Conservation (phyloP, 345 rosid genomes). For the Passiflora organensis region DNA sequence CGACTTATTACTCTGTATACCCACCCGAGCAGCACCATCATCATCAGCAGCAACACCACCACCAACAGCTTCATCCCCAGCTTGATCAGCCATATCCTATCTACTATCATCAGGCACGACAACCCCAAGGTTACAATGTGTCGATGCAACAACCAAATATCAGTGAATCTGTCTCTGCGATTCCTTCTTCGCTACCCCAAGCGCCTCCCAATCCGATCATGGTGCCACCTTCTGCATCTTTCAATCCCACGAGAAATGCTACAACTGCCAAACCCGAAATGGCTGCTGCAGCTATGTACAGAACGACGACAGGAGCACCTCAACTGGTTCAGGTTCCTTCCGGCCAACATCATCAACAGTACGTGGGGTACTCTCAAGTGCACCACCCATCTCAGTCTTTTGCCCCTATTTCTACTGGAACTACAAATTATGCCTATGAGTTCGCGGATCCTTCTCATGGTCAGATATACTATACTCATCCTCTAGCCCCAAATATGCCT, state of each 20-base stretch:
- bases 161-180: slow-evolving; percentile 42
- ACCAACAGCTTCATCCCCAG: slow-evolving; percentile 57
- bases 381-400: slow-evolving; percentile 82
- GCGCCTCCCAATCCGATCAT: slow-evolving; percentile 51
- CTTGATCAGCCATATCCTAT: slow-evolving; percentile 81
- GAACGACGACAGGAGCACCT: slow-evolving; percentile 48
- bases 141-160: slow-evolving; percentile 55
- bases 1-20: slow-evolving; percentile 66
- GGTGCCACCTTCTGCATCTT: slow-evolving; percentile 43
- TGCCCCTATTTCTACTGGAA: slow-evolving; percentile 41
- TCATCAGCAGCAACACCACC: slow-evolving; percentile 50
- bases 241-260: slow-evolving; percentile 54
- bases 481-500: slow-evolving; percentile 51
- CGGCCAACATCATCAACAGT: slow-evolving; percentile 69
- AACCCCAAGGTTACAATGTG: slow-evolving; percentile 52
- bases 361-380: slow-evolving; percentile 68
- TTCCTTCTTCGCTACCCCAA: slow-evolving; percentile 49
- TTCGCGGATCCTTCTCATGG: slow-evolving; percentile 54
- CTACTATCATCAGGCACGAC: slow-evolving; percentile 63
- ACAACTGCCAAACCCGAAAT: slow-evolving; percentile 60
- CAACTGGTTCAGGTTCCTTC: slow-evolving; percentile 68
- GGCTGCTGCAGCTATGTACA: slow-evolving; percentile 53
- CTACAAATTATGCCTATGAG: slow-evolving; percentile 59
- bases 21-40: slow-evolving; percentile 69
- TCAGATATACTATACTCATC: slow-evolving; percentile 80